Conservation (phyloP, 345 rosid genomes). For the Lepidium sativum region DNA sequence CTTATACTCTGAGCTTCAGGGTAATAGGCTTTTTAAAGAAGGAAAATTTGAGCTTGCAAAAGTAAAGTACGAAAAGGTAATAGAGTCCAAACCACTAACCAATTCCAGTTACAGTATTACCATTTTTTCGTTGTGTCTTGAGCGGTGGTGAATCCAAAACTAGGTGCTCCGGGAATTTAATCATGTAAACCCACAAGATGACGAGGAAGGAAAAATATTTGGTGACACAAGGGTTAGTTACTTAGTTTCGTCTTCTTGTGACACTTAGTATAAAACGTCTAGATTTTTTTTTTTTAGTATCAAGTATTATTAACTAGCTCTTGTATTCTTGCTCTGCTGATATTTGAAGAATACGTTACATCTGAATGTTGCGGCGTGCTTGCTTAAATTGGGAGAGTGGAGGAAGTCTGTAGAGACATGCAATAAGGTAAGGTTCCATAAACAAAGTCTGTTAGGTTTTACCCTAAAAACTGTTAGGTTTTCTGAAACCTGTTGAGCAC, state of each 20-base stretch:
- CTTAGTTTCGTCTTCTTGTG: constrained; percentile 27
- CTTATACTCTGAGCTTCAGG: constrained; percentile 44
- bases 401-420: constrained; percentile 77
- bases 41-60: constrained; percentile 93
- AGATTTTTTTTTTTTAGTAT: not conserved
- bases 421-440: constrained; percentile 52
- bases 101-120: constrained; percentile 1
- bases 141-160: not conserved
- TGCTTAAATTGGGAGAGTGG: constrained; percentile 84
- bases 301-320: not conserved
- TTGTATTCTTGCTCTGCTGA: not conserved
- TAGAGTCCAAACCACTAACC: not conserved
- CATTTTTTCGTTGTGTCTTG: not conserved
- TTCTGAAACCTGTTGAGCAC: not conserved
- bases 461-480: not conserved
- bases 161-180: constrained; percentile 96
- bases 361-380: constrained; percentile 86
- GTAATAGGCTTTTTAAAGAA: constrained; percentile 90
- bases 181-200: constrained; percentile 97
- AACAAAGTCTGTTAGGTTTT: not conserved
- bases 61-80: constrained; percentile 94
- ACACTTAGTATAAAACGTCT: not conserved
- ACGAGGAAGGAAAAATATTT: constrained; percentile 87
- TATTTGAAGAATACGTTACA: constrained; percentile 58
- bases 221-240: constrained; percentile 56